Evolutionary conservation across 371 early-diverging fungal genomes (phyloP), one percentile per base, ranked within the genome.

Genomic region (Nematocida ironsii): DNA sequence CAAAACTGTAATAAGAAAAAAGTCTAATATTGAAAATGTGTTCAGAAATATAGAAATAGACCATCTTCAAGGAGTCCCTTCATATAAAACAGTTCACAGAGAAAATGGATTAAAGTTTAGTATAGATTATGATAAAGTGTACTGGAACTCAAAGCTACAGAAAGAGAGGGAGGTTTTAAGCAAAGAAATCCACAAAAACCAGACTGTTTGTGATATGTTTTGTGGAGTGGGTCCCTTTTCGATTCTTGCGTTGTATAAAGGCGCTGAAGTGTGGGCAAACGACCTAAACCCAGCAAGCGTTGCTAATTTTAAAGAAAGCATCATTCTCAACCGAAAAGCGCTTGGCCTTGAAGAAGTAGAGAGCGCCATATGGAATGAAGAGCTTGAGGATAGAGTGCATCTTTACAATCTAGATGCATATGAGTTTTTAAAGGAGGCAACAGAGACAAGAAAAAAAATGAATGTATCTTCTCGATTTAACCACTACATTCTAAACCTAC

Each of bases 171-270:
- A 92, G 44, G 90, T 95, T n/a, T 85, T 98, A 40, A 90, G 94
- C 50, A 87, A 89, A 27, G 73, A 85, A 64, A 95, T 96, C 84
- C 86, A 89, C 44, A 81, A 84, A n/a, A 91, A 90, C 4, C 91
- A 92, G 42, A 88, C 89, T 62, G 89, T 97, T 7, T 88, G 88
- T 84, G 98, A 98, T 87, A 94, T 95, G 4, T 92, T 98, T 89
- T 95, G 94, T 1, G 98, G 97, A 48, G 94, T 98, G 1, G 98
- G 98, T 0, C 98, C 98, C 4, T 97, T 97, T 89, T 94, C 96
- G 0, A 71, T 97, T 6, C 97, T 96, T 6, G 94, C 96, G 0
- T 93, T 94, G 4, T 93, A 92, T 85, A 84, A 83, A 52, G 85
- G 84, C 4, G 90, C 91, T 27, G 88, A 88, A 33, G 96, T 97